Evolutionary conservation across 2,329 filamentous ascomycete species (phyloP).

Genomic region (Trichoderma atroviride): DNA sequence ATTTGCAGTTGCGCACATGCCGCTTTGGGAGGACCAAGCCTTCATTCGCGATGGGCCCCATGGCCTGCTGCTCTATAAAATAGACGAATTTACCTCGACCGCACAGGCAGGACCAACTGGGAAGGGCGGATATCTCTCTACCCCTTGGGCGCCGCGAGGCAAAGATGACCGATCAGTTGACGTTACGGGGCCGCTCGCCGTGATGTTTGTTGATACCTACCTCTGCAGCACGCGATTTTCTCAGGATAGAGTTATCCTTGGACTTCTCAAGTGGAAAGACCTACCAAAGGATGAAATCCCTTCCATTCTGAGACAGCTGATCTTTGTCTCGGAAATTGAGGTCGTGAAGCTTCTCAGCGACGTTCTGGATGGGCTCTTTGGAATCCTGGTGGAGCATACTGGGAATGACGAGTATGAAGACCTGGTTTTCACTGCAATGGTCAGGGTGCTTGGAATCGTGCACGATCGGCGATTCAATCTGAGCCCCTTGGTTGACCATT

Average conservation of each 20-base stretch:
- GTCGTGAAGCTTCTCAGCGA: slow-evolving; percentile 91
- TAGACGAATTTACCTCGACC: slow-evolving; percentile 85
- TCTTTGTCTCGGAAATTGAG: slow-evolving; percentile 96
- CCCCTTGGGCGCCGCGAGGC: slow-evolving; percentile 75
- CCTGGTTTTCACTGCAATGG: slow-evolving; percentile 84
- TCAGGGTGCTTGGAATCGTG: slow-evolving; percentile 88
- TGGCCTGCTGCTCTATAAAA: slow-evolving; percentile 79
- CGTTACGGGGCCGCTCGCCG: slow-evolving; percentile 76
- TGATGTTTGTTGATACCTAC: slow-evolving; percentile 78
- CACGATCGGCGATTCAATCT: slow-evolving; percentile 94
- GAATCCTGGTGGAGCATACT: slow-evolving; percentile 87
- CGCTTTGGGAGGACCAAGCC: slow-evolving; percentile 87
- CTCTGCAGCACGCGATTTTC: slow-evolving; percentile 95
- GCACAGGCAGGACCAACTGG: slow-evolving; percentile 64
- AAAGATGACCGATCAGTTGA: slow-evolving; percentile 71
- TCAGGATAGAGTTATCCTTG: slow-evolving; percentile 83
- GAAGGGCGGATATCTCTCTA: slow-evolving; percentile 81
- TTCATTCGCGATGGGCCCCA: slow-evolving; percentile 87
- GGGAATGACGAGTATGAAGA: slow-evolving; percentile 92
- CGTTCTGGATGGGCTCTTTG: slow-evolving; percentile 88
- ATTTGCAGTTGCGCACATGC: slow-evolving; percentile 90
- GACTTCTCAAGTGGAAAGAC: slow-evolving; percentile 84
- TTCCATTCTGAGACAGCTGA: slow-evolving; percentile 75
- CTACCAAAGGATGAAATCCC: slow-evolving; percentile 71
- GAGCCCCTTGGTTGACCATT: slow-evolving; percentile 85